Percentiles rank a stretch among this genome's conserved stretches.
Conservation (phyloP, 768 basidiomycete genomes). For the Lentinula detonsa region DNA sequence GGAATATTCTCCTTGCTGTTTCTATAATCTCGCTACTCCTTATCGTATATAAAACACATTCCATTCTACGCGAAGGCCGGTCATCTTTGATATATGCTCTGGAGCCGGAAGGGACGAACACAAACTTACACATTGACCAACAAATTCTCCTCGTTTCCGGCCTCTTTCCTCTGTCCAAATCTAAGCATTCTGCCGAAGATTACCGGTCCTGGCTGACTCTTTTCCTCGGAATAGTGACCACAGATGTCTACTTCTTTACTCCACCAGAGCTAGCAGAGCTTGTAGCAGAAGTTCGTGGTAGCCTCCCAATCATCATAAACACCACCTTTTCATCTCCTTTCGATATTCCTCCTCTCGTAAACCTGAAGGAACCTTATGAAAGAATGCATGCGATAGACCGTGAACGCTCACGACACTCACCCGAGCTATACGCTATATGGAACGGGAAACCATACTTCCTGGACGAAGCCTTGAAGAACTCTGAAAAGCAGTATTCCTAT, state of each 20-base stretch:
- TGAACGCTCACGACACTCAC: constrained; percentile 33
- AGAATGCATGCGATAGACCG: constrained; percentile 40
- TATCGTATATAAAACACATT: background rate
- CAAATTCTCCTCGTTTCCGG: constrained; percentile 48
- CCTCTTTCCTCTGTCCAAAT: constrained; percentile 43
- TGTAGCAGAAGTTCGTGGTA: constrained; percentile 24
- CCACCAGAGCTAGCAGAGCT: constrained; percentile 29
- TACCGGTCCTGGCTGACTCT: constrained; percentile 37
- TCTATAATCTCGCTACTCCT: background rate
- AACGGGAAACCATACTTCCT: constrained; percentile 49
- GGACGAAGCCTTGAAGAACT: constrained; percentile 30
- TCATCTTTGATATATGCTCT: background rate
- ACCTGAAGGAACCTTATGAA: constrained; percentile 26
- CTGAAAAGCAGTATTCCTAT: constrained; percentile 36
- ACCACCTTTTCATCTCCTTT: constrained; percentile 41
- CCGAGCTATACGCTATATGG: constrained; percentile 51
- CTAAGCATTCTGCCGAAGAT: constrained; percentile 42
- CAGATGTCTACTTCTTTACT: constrained; percentile 52
- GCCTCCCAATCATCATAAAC: constrained; percentile 34
- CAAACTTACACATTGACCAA: background rate
- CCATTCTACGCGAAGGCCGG: background rate
- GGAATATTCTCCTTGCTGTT: background rate
- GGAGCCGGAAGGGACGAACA: background rate
- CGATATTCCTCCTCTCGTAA: constrained; percentile 37
- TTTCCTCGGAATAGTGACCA: constrained; percentile 38